Conservation (phyloP, 768 basidiomycete genomes). For the Suillus subalutaceus region DNA sequence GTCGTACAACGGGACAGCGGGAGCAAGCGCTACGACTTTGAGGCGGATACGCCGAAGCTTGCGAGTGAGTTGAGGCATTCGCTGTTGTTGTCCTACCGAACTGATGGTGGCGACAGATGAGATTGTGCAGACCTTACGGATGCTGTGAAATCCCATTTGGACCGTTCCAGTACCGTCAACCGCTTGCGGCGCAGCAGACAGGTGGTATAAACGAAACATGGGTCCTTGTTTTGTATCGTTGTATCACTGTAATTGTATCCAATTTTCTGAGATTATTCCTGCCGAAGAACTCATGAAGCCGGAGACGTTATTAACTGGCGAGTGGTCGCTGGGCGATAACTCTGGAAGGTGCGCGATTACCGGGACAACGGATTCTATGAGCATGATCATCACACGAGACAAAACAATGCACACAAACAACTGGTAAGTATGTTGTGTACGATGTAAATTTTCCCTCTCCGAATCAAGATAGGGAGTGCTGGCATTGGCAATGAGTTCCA, state of each 20-base stretch:
- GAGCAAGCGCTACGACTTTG: constrained; percentile 95
- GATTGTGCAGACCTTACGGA: constrained; percentile 74
- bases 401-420: background rate
- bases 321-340: background rate
- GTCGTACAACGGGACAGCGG: constrained; percentile 74
- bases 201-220: constrained; percentile 37
- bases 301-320: background rate
- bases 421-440: background rate
- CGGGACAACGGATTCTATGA: background rate
- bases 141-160: constrained; percentile 64
- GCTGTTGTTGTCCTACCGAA: background rate
- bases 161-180: constrained; percentile 65
- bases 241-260: background rate
- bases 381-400: background rate
- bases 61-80: constrained; percentile 56
- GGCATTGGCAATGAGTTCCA: background rate
- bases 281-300: background rate
- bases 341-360: background rate
- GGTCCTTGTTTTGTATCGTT: background rate
- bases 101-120: constrained; percentile 49
- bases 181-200: constrained; percentile 66
- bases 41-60: constrained; percentile 83
- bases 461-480: background rate
- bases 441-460: background rate
- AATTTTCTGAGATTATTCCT: background rate